phyloP scores from a whole-genome alignment of 208 protist species.

The Jaenimonas drosophilae region DNA sequence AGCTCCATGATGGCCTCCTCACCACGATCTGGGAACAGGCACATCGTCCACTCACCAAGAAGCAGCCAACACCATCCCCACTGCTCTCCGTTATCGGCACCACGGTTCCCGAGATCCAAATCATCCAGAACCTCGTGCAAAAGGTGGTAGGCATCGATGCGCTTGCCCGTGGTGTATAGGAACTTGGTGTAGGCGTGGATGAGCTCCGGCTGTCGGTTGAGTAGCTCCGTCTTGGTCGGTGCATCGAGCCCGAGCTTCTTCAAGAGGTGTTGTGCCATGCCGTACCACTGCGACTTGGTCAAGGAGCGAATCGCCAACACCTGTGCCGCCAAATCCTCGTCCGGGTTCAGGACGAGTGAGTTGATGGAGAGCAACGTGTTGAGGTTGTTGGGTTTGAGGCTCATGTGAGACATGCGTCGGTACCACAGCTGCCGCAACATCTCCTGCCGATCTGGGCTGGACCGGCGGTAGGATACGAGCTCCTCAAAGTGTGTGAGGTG shows the following conservation, averaged over 20 bases:
- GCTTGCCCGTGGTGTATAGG: slow-evolving; percentile 45
- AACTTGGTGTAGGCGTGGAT: slow-evolving; percentile 85
- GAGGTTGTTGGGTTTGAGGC: slow-evolving; percentile 87
- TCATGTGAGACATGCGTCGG: slow-evolving; percentile 73
- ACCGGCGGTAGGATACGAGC: slow-evolving; percentile 92
- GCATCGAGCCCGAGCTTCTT: slow-evolving; percentile 32
- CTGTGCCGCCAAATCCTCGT: slow-evolving; percentile 91
- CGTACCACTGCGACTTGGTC: slow-evolving; percentile 73
- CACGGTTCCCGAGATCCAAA: slow-evolving; percentile 24
- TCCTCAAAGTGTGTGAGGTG: slow-evolving; percentile 98
- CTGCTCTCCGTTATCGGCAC: slow-evolving; percentile 24
- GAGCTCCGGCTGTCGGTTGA: slow-evolving; percentile 60
- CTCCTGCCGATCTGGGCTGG: slow-evolving; percentile 30
- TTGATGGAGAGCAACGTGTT: slow-evolving; percentile 94
- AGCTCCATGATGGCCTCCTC: slow-evolving; percentile 75
- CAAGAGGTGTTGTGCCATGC: slow-evolving; percentile 58
- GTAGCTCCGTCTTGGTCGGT: slow-evolving; percentile 26
- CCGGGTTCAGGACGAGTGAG: slow-evolving; percentile 88
- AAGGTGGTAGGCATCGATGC: slow-evolving; percentile 48
- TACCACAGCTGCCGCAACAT: slow-evolving; percentile 86
- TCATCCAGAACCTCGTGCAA: slow-evolving; percentile 53
- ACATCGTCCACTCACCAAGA: slow-evolving; percentile 84
- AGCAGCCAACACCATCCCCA: slow-evolving; percentile 83
- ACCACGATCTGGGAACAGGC: slow-evolving; percentile 59
- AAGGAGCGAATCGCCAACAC: slow-evolving; percentile 93